phyloP scores from a whole-genome alignment of 2,329 filamentous ascomycete genomes.

The Colletotrichum paranaense region DNA sequence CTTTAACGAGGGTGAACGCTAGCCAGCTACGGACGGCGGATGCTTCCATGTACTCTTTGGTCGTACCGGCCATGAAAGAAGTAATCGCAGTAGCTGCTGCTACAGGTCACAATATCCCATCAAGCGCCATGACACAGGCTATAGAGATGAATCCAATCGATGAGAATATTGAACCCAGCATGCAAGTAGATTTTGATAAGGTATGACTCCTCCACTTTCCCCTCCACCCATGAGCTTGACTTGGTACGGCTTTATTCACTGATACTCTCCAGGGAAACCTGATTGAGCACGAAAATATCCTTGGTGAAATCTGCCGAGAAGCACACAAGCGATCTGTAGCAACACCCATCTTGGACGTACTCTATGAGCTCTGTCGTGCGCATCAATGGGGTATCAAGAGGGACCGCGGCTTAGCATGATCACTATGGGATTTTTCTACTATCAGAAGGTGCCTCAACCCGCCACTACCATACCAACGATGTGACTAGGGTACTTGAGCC shows the following conservation, averaged over 20 bases:
- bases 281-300: conserved; percentile 61
- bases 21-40: conserved; percentile 58
- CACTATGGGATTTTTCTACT: no score
- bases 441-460: neutral
- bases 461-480: no score
- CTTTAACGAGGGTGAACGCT: conserved; percentile 63
- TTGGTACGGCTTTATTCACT: neutral
- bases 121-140: conserved; percentile 54
- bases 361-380: conserved; percentile 60
- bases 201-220: neutral
- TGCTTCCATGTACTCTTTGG: conserved; percentile 56
- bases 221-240: no score
- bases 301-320: conserved; percentile 63
- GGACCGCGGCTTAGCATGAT: conserved; percentile 45
- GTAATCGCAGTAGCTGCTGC: conserved; percentile 58
- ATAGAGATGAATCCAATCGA: conserved; percentile 62
- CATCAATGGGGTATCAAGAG: conserved; percentile 62
- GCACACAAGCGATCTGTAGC: conserved; percentile 55
- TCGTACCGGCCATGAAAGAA: conserved; percentile 65
- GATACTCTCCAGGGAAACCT: conserved; percentile 34
- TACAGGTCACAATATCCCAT: conserved; percentile 52
- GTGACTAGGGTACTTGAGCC: no score
- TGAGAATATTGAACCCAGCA: conserved; percentile 62
- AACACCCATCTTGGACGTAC: conserved; percentile 59
- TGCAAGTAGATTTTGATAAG: conserved; percentile 64